Conservation (phyloP, 1,139 yeast genomes). For the Yamadazyma friedrichii region DNA sequence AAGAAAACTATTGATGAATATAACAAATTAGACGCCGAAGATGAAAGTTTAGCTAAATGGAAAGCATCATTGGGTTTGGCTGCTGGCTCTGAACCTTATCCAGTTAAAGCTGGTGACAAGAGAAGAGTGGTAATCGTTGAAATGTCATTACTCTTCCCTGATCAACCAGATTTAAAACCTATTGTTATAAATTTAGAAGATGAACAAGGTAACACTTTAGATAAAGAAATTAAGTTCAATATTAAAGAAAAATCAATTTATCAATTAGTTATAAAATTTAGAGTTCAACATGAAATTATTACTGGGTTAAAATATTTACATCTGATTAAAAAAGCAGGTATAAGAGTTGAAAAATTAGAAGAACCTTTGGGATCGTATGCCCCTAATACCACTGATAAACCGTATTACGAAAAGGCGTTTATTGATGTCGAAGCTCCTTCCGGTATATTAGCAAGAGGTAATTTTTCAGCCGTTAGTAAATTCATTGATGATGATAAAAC, state of each 20-base stretch:
- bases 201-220: constrained; percentile 46
- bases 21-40: constrained; percentile 82
- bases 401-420: constrained; percentile 72
- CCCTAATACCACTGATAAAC: constrained; percentile 82
- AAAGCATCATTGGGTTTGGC: constrained; percentile 82
- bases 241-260: constrained; percentile 80
- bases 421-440: constrained; percentile 93
- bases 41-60: constrained; percentile 91
- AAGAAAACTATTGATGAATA: constrained; percentile 88
- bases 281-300: constrained; percentile 87
- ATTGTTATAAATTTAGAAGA: constrained; percentile 65
- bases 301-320: constrained; percentile 89
- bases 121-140: constrained; percentile 79
- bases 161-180: constrained; percentile 56
- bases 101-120: constrained; percentile 67
- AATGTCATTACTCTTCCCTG: constrained; percentile 65
- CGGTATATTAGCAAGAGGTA: constrained; percentile 85
- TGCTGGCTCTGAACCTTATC: constrained; percentile 52
- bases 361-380: constrained; percentile 91
- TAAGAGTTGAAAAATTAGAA: constrained; percentile 80
- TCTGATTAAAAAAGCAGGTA: constrained; percentile 81
- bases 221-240: constrained; percentile 58
- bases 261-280: constrained; percentile 70
- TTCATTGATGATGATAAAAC: constrained; percentile 86
- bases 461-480: constrained; percentile 76